These are phyloP conservation scores for Elsinoe arachidis DNA, from an alignment of 2,329 filamentous ascomycete species.

Conservation along the genomic window DNA sequence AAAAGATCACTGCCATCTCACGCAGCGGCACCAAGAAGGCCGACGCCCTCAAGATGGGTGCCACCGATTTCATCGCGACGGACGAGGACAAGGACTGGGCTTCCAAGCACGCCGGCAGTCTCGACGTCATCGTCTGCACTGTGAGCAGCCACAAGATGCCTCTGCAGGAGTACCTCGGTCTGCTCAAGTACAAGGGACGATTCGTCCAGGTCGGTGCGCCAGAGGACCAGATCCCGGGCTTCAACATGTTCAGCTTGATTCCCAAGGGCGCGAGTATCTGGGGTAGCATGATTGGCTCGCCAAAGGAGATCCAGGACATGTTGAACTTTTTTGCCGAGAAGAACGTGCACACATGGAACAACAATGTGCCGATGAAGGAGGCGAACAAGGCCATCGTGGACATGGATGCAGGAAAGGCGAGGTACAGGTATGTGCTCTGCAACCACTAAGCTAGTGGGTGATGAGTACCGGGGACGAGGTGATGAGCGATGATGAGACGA, in stretches of 20 bases:
- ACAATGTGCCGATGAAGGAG: slow-evolving; percentile 50
- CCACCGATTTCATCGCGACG: slow-evolving; percentile 48
- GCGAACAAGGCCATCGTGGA: slow-evolving; percentile 50
- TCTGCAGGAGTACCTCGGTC: slow-evolving; percentile 48
- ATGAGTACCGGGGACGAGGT: not conserved
- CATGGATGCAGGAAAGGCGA: slow-evolving; percentile 47
- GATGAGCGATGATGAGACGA: slow-evolving; percentile 10
- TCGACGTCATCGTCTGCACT: slow-evolving; percentile 52
- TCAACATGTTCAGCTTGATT: slow-evolving; percentile 51
- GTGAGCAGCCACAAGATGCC: slow-evolving; percentile 54
- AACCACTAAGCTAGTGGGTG: slow-evolving; percentile 23
- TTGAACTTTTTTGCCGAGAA: slow-evolving; percentile 50
- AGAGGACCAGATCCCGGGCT: slow-evolving; percentile 45
- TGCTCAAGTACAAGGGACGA: slow-evolving; percentile 50
- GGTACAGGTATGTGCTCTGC: slow-evolving; percentile 34
- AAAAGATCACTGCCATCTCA: slow-evolving; percentile 55
- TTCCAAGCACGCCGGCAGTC: slow-evolving; percentile 39
- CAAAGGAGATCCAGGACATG: slow-evolving; percentile 53
- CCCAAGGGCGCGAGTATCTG: slow-evolving; percentile 41
- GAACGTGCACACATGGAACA: slow-evolving; percentile 52
- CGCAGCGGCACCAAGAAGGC: slow-evolving; percentile 49
- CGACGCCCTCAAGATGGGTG: slow-evolving; percentile 53
- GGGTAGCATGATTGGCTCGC: slow-evolving; percentile 42
- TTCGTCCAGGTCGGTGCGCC: slow-evolving; percentile 60
- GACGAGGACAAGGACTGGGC: slow-evolving; percentile 50